Evolutionary conservation across 495 filamentous ascomycete species (phyloP).

Genomic region (Penicillium lividum): DNA sequence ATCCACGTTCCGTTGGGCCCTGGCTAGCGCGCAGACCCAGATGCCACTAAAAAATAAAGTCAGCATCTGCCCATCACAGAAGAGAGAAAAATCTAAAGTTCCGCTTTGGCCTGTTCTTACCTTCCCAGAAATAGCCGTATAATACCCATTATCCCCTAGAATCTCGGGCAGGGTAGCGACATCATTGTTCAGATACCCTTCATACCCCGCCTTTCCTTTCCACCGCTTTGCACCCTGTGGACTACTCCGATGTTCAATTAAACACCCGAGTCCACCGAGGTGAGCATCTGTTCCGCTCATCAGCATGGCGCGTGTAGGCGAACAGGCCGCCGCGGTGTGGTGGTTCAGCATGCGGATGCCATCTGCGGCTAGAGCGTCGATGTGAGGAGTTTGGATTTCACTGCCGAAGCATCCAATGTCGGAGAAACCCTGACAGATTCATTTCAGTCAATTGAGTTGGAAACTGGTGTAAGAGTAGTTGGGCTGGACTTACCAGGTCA

Average conservation of each 20-base stretch:
- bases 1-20: conserved; percentile 45
- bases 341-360: conserved; percentile 34
- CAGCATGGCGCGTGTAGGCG: conserved; percentile 43
- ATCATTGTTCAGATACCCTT: conserved; percentile 56
- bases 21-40: conserved; percentile 42
- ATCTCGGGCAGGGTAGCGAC: conserved; percentile 56
- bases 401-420: conserved; percentile 35
- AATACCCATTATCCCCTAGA: conserved; percentile 53
- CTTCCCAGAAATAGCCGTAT: conserved; percentile 57
- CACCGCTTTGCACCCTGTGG: conserved; percentile 10
- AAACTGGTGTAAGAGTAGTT: background rate
- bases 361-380: conserved; percentile 32
- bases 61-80: background rate
- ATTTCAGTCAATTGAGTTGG: background rate
- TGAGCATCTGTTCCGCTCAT: conserved; percentile 57
- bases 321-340: conserved; percentile 38
- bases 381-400: conserved; percentile 38
- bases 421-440: conserved; percentile 23
- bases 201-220: conserved; percentile 39
- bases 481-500: conserved; percentile 21
- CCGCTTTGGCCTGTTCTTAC: conserved; percentile 13
- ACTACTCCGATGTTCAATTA: conserved; percentile 14
- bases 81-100: no score
- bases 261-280: conserved; percentile 32
- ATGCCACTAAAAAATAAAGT: conserved; percentile 29